Evolutionary conservation across 139 green algal species (phyloP), one percentile per base, ranked within the genome.

Genomic region (Tetradesmus lagerheimii): DNA sequence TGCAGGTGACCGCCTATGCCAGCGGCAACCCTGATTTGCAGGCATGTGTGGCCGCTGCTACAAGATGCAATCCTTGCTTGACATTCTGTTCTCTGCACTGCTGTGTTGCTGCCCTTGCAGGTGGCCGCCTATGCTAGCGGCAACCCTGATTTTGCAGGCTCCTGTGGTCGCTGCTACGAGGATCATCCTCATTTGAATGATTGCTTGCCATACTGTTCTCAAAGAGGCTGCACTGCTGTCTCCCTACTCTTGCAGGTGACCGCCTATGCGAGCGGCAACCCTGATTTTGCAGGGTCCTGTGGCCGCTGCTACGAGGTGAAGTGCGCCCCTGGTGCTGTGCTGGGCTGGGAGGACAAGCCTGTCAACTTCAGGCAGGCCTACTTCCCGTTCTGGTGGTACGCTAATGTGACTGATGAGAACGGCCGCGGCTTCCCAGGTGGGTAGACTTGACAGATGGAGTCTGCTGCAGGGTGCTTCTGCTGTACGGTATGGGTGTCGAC

Each of bases 241-340:
- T 78, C 39, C 0, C 67, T 78, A 11, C 67, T 23, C 0, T 18
- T 71, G 45, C 29, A 67, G n/a, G 80, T 86, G 18, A 71, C 53
- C 8, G 15, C n/a, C 18, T 87, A 79, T 2, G 82, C 82, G 1
- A 62, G 23, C 39, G 53, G 31, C 34, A 87, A 87, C 47, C 82
- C 82, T 37, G n/a, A 37, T 37, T 89, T 83, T 41, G 71, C 85
- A 23, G 85, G 85, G 15, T 41, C 85, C 6, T 89, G 85, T 67
- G 85, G 67, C n/a, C 85, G 85, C 43, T 89, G 85, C 85, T 89
- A 89, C 74, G 71, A 89, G 78, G 84, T 90, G 2, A 84, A 84
- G 29, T 90, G 86, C 50, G 31, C 43, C 15, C 45, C 74, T 11
- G 86, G 86, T 25, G 27, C 71, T 20, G 86, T 90, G 71, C 31